Evolutionary conservation across 202 grass and related monocot species (phyloP).

Genomic region (Dendrocalamus latiflorus): DNA sequence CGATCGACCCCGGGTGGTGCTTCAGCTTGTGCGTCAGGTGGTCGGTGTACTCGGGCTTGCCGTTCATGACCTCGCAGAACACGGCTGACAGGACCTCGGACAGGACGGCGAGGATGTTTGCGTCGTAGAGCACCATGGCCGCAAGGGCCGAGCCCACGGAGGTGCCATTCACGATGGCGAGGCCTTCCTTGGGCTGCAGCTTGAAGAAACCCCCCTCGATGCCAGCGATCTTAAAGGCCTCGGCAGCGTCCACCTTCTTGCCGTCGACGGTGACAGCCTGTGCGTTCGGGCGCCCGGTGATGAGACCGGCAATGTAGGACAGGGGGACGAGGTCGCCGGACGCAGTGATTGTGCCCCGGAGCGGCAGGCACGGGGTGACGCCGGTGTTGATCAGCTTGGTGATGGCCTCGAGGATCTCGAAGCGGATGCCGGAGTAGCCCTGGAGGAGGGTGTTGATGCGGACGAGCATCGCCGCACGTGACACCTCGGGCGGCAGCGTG

Average conservation of each 20-base stretch:
- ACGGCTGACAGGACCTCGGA: conserved; percentile 79
- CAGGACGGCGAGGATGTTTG: too few relatives aligned
- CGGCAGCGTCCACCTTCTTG: conserved; percentile 46
- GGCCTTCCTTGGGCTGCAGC: conserved; percentile 67
- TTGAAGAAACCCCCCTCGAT: conserved; percentile 65
- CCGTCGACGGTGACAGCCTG: conserved; percentile 43
- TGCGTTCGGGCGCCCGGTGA: conserved; percentile 53
- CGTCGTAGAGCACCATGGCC: conserved; percentile 47
- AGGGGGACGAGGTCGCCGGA: conserved; percentile 38
- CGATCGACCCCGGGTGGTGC: conserved; percentile 89
- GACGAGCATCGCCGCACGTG: conserved; percentile 62
- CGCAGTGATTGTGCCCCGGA: conserved; percentile 52
- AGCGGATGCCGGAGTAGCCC: conserved; percentile 69
- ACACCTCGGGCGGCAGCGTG: conserved; percentile 41
- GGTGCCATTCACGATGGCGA: conserved; percentile 65
- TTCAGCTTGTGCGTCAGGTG: conserved; percentile 90
- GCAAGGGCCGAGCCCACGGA: conserved; percentile 58
- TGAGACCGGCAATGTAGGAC: neutral
- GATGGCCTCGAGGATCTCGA: conserved; percentile 80
- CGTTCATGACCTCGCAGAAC: conserved; percentile 87
- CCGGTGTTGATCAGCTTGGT: conserved; percentile 46
- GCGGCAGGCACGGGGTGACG: conserved; percentile 49
- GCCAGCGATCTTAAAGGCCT: conserved; percentile 57
- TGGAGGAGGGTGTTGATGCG: conserved; percentile 63
- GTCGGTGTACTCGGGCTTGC: conserved; percentile 87